Conservation (phyloP, 1,139 yeast species). For the Torulaspora globosa region DNA sequence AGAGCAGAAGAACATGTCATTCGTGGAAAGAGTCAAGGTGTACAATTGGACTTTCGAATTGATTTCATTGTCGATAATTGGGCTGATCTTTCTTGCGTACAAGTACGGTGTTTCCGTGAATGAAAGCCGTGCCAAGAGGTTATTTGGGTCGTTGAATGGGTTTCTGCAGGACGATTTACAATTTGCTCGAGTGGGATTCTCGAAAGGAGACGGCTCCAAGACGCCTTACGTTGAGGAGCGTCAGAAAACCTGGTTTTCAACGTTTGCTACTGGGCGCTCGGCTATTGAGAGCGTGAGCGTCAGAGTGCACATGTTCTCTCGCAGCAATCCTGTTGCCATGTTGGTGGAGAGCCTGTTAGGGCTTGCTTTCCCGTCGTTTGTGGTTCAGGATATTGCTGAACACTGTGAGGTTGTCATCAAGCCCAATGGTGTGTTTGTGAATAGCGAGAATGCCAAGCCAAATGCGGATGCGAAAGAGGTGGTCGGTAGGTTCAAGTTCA, state of each 20-base stretch:
- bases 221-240: slow-evolving; percentile 59
- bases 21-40: slow-evolving; percentile 44
- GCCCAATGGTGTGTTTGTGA: slow-evolving; percentile 50
- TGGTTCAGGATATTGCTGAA: slow-evolving; percentile 51
- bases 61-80: slow-evolving; percentile 50
- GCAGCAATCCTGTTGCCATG: slow-evolving; percentile 68
- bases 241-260: slow-evolving; percentile 58
- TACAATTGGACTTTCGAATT: slow-evolving; percentile 77
- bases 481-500: slow-evolving; percentile 47
- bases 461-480: slow-evolving; percentile 25
- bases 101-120: slow-evolving; percentile 59
- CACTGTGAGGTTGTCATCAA: slow-evolving; percentile 57
- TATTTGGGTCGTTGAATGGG: slow-evolving; percentile 47
- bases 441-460: slow-evolving; percentile 42
- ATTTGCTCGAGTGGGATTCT: slow-evolving; percentile 77
- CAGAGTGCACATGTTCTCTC: slow-evolving; percentile 63
- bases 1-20: slow-evolving; percentile 48
- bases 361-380: slow-evolving; percentile 44
- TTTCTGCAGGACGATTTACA: slow-evolving; percentile 50
- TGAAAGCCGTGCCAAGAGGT: slow-evolving; percentile 48
- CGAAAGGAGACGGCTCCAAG: slow-evolving; percentile 37
- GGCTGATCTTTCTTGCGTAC: slow-evolving; percentile 44
- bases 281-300: slow-evolving; percentile 63
- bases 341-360: slow-evolving; percentile 51
- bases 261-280: slow-evolving; percentile 86